A percentile compares a stretch with the other conserved stretches of the same genome.
Conservation (phyloP, 78 protist species). For the Emiliania huxleyi region DNA sequence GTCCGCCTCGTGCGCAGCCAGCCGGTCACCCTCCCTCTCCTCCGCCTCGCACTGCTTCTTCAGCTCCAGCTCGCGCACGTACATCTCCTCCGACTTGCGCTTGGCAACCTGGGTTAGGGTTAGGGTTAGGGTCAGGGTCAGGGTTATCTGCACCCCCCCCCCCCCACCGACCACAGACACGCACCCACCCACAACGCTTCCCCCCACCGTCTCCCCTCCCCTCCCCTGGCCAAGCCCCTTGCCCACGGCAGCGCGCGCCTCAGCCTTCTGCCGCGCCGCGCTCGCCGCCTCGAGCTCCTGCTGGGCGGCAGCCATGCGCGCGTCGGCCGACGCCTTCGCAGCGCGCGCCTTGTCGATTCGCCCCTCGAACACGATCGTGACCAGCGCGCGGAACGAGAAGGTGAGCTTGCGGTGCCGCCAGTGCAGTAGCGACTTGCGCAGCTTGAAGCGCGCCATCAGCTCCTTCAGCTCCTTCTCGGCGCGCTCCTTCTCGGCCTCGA, state of each 20-base stretch:
- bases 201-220: no score
- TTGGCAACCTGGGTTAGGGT: no score
- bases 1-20: not conserved
- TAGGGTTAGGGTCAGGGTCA: no score
- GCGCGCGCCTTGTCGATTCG: not conserved
- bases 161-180: no score
- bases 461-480: conserved; percentile 14
- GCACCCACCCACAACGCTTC: no score
- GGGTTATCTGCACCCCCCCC: no score
- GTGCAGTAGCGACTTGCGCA: conserved; percentile 28
- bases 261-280: not conserved
- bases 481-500: not conserved
- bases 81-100: conserved; percentile 13
- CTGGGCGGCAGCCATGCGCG: no score
- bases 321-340: not conserved
- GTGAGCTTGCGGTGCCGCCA: conserved; percentile 29
- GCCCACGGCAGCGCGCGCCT: no score
- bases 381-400: not conserved
- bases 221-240: no score
- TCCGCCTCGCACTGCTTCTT: not conserved
- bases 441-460: conserved; percentile 25
- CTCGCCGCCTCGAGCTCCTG: not conserved
- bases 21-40: not conserved
- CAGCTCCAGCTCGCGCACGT: not conserved
- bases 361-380: not conserved